These are phyloP conservation scores for Apiospora rasikravindrae DNA, from an alignment of 2,329 filamentous ascomycete species.

Conservation along the genomic window DNA sequence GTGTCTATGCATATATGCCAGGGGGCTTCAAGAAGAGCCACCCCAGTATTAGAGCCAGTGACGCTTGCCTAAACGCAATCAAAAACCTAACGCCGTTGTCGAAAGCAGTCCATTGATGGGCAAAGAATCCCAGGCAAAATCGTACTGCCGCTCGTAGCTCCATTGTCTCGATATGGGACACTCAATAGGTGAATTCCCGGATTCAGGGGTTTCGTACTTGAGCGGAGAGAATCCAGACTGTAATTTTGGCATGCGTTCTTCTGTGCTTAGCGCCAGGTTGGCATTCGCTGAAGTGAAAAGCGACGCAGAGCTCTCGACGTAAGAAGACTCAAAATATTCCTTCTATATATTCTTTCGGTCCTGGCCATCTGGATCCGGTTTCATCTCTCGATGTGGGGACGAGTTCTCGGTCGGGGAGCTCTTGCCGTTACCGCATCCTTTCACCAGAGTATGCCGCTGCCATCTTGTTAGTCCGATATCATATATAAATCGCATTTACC, in stretches of 20 bases:
- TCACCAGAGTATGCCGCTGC: slow-evolving; percentile 67
- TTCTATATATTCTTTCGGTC: slow-evolving; percentile 13
- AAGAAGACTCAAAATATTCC: background rate
- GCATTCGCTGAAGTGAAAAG: background rate
- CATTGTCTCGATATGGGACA: background rate
- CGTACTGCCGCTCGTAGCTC: background rate
- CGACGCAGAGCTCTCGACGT: background rate
- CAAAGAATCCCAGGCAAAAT: background rate
- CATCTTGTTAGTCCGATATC: slow-evolving; percentile 28
- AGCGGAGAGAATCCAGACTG: background rate
- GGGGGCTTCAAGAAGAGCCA: background rate
- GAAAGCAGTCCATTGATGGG: background rate
- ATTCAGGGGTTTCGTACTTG: background rate
- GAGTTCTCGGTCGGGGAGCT: slow-evolving; percentile 29
- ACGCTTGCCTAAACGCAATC: background rate
- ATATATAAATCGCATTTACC: slow-evolving; percentile 1
- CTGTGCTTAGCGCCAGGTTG: background rate
- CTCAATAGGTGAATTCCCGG: background rate
- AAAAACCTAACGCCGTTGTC: background rate
- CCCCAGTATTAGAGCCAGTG: background rate
- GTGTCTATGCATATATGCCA: background rate
- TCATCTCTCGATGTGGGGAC: slow-evolving; percentile 33
- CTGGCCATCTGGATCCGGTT: slow-evolving; percentile 27
- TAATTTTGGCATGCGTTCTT: background rate
- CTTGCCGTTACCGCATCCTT: slow-evolving; percentile 60